Base-by-base conservation (phyloP, 257 asterid genomes). In the Leptodermis oblonga region DNA sequence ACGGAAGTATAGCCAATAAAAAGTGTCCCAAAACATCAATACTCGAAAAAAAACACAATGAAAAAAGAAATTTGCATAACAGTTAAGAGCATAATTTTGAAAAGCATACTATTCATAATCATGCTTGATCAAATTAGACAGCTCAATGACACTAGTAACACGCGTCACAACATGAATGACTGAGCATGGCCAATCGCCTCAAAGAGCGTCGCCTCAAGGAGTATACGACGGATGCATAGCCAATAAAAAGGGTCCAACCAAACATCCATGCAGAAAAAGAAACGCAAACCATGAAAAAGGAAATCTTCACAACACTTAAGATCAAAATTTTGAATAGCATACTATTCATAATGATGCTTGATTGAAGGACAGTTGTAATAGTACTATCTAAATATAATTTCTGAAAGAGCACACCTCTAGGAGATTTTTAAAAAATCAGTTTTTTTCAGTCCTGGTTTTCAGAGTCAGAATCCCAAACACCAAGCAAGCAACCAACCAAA, bases 401-500 rank as follows among this genome's bases (percentile, higher is more conserved):
- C 31, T 4, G 4, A 12, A 11, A n/a, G 5, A 9, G 26, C 22
- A 12, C 0, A n/a, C 7, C 5, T 30, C 30, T 12, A 52, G 59
- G 6, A 52, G 1, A 20, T 5, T 52, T 63, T 23, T 25, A 13
- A 1, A 1, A 11, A 43, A 43, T 43, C 8, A 43, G 48, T 11
- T 30, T 59, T 70, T 11, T 60, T n/a, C 65, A 31, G 63, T 55
- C 36, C 17, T 20, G 3, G 5, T 14, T 20, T 28, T 39, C 65
- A 11, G 42, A 2, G 67, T 33, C 48, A 25, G 20, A 30, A 60
- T 31, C 36, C n/a, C 4, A 31, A 60, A 31, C 12, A 31, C 52
- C 69, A 62, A 15, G 20, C 54, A 37, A 28, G 73, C 37, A n/a
- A n/a, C n/a, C n/a, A 62, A 51, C 9, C 39, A 36, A 46, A 20